Base-by-base conservation (phyloP, 257 asterid genomes). In the Lycium ferocissimum region DNA sequence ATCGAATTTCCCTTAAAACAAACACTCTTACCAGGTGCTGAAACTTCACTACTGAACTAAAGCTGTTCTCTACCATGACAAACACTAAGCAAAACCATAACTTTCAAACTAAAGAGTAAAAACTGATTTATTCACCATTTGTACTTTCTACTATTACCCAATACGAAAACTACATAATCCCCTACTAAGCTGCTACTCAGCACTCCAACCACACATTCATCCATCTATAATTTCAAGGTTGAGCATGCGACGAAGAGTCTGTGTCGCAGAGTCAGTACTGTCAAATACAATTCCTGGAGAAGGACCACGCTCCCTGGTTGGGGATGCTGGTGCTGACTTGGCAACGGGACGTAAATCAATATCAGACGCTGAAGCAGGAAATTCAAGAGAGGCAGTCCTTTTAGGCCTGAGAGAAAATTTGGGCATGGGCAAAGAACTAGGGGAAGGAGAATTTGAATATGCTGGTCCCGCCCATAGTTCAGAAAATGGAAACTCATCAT, bases 401-500 rank as follows among this genome's bases (percentile, higher is more conserved):
- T 92, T 97, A 2, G 95, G 93, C 86, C 80, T 87, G 86, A 92
- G 38, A 14, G 95, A 92, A 84, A 97, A 97, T 69, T 92, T 97
- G 7, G 99, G 98, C 10, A 97, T 92, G 49, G 99, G 99, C 88
- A 97, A 90, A 5, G 97, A 97, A 88, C 99, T 94, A 1, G 99
- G 99, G 15, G 95, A 94, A 59, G 99, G 99, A 17, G 99, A 95
- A 86, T 92, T 94, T 0, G 97, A 97, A 86, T 97, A 97, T 6
- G 98, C 91, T 35, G 99, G 98, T 6, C 99, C 99, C 79, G 99
- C 99, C 99, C 99, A 97, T 14, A 87, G 96, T 91, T 95, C 99
- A 22, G 94, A 92, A 83, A 90, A 92, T 75, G 66, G 70, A 49
- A 91, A 82, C 47, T 86, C 94, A 7, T 81, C 87, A 26, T 17